Percentiles rank a stretch among this genome's conserved stretches.
These are phyloP conservation scores for Phlegmacium glaucopus DNA, from an alignment of 768 basidiomycete species.

Conservation along the genomic window DNA sequence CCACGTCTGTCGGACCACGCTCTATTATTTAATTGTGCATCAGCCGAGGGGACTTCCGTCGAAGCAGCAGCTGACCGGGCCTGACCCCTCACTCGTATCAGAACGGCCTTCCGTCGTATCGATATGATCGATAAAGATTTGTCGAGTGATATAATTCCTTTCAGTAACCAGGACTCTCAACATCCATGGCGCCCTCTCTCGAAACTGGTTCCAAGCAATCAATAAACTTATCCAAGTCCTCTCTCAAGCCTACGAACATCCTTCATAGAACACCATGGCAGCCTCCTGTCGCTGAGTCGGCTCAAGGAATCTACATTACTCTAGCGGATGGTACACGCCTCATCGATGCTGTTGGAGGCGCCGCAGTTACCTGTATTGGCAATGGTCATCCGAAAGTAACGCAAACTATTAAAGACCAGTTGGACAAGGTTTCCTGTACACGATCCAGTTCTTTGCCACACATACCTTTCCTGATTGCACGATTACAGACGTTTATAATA, in stretches of 20 bases:
- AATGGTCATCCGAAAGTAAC: conserved; percentile 69
- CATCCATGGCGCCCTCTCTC: not conserved
- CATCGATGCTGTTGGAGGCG: conserved; percentile 83
- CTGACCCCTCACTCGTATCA: no score
- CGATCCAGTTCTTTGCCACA: conserved; percentile 3
- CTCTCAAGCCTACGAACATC: conserved; percentile 31
- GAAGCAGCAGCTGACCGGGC: no score
- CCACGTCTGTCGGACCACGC: no score
- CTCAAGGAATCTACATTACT: conserved; percentile 66
- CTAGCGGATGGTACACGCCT: conserved; percentile 67
- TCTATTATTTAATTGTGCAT: no score
- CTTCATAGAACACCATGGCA: conserved; percentile 72
- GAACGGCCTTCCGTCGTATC: no score
- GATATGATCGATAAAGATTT: no score
- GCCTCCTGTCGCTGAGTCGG: conserved; percentile 65
- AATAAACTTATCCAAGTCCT: not conserved
- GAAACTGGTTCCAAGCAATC: not conserved
- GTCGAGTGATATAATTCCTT: no score
- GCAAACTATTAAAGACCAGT: conserved; percentile 74
- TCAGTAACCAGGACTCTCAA: no score
- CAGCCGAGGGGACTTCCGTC: no score
- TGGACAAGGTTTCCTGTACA: conserved; percentile 75
- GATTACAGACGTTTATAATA: conserved; percentile 74
- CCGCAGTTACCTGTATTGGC: conserved; percentile 80
- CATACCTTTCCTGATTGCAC: not conserved